Evolutionary conservation across 768 basidiomycete species (phyloP).

Genomic region (Tephrocybe sp.): DNA sequence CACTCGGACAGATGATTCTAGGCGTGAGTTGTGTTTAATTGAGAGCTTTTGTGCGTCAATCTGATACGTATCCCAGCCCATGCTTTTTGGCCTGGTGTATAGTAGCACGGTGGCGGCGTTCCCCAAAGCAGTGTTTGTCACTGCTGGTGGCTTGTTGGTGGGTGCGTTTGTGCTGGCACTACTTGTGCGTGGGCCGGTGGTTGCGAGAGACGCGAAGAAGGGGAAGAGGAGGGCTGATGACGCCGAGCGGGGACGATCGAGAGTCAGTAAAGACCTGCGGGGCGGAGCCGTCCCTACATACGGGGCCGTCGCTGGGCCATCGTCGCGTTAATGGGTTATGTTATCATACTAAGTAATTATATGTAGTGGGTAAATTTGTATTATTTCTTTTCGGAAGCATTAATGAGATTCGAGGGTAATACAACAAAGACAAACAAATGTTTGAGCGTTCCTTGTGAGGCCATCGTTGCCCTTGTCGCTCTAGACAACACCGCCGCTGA

Average conservation of each 20-base stretch:
- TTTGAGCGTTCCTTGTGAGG: slow-evolving; percentile 18
- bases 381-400: too few species aligned
- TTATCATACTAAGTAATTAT: too few species aligned
- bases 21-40: slow-evolving; percentile 35
- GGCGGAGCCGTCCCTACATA: slow-evolving; percentile 32
- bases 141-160: slow-evolving; percentile 52
- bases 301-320: slow-evolving; percentile 11
- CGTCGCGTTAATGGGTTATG: not conserved
- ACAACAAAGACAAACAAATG: slow-evolving; percentile 25
- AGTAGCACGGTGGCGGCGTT: slow-evolving; percentile 64
- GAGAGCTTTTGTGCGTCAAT: too few species aligned
- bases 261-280: slow-evolving; percentile 48
- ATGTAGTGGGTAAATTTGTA: too few species aligned
- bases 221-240: slow-evolving; percentile 22
- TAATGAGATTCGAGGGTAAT: too few species aligned
- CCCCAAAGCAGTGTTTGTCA: slow-evolving; percentile 70
- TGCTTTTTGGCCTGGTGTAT: slow-evolving; percentile 75
- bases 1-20: slow-evolving; percentile 65
- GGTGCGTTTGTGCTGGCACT: slow-evolving; percentile 35
- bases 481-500: not conserved
- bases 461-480: slow-evolving; percentile 17
- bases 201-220: slow-evolving; percentile 21
- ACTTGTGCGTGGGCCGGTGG: slow-evolving; percentile 41
- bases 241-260: slow-evolving; percentile 44
- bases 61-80: too few species aligned